Evolutionary conservation across 2,329 filamentous ascomycete species (phyloP), one percentile per base, ranked within the genome.

Genomic region (Talaromyces rugulosus): DNA sequence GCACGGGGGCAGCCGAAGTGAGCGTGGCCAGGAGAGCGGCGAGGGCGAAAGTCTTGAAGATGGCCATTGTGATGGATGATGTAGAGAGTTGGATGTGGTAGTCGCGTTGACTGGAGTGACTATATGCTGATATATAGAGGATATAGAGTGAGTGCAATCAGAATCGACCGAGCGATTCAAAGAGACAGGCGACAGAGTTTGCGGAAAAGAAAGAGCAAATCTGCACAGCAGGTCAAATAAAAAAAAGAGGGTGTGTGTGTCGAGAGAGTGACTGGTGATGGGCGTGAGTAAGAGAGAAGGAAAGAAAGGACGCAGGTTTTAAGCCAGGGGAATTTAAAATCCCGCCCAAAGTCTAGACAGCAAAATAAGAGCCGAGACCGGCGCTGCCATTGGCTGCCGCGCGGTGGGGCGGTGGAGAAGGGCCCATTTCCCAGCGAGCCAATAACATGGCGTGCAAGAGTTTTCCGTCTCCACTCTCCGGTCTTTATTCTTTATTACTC

Each of bases 41-140:
- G 23, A 77, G 67, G 64, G 72, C 70, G 57, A 77, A 68, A 63
- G 73, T 66, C 70, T 77, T 77, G 64, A 64, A 76, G 55, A 74
- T 74, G 59, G 75, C 74, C 75, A 77, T 77, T 70, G 62, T 64
- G 23, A 23, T 23, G 53, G 59, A 58, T 50, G 12, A 33, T 14
- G 50, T 50, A 57, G 36, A 11, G 55, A 60, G 53, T 62, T 36
- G 66, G 58, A 9, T 52, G 23, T 44, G 16, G 53, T 51, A 47
- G 40, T 50, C 40, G 56, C 40, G 50, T 16, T 51, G 59, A 60
- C 40, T 31, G 50, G 28, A 53, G 50, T 53, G 50, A 53, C 50
- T 60, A 44, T 60, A 44, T 14, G 61, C 55, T 51, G 56, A 28
- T 56, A 36, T 56, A 36, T 30, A 36, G 47, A 40, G 47, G 16